Conservation (phyloP, 768 basidiomycete genomes). For the Mycena filopes region DNA sequence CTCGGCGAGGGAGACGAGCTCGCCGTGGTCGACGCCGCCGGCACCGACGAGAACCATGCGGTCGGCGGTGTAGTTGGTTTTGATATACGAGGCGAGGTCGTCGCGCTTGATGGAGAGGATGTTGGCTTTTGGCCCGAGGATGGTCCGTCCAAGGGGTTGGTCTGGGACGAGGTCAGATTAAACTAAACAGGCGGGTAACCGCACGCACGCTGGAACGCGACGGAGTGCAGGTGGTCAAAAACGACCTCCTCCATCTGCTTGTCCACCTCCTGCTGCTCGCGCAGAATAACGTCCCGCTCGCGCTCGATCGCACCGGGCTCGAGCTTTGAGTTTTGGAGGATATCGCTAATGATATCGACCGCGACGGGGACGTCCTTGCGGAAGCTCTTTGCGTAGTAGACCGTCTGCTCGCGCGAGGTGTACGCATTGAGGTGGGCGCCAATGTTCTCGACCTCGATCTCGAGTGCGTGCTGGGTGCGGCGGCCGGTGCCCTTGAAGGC, state of each 20-base stretch:
- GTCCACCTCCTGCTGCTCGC: conserved; percentile 99
- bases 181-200: conserved; percentile 10
- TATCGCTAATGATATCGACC: conserved; percentile 98
- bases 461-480: conserved; percentile 89
- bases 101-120: conserved; percentile 94
- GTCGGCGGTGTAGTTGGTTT: conserved; percentile 98
- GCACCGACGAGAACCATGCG: conserved; percentile 99
- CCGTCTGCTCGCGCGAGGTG: conserved; percentile 98
- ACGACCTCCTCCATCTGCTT: conserved; percentile 99
- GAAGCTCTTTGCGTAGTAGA: conserved; percentile 99
- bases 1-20: conserved; percentile 94
- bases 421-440: conserved; percentile 98
- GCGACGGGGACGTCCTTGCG: conserved; percentile 90
- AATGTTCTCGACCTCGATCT: conserved; percentile 97
- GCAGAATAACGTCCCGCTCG: conserved; percentile 94
- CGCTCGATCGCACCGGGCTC: conserved; percentile 89
- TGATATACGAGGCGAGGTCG: conserved; percentile 91
- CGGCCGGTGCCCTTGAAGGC: conserved; percentile 96
- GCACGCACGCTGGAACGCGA: conserved; percentile 92
- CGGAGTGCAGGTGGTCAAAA: conserved; percentile 96
- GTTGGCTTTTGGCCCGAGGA: conserved; percentile 95
- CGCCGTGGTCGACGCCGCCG: conserved; percentile 92
- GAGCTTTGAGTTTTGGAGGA: conserved; percentile 96
- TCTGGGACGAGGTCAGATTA: conserved; percentile 54
- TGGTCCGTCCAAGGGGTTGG: conserved; percentile 95